A percentile compares a stretch with the other conserved stretches of the same genome.
Evolutionary conservation across 2,329 filamentous ascomycete species (phyloP).

Genomic region (Fonsecaea nubica): DNA sequence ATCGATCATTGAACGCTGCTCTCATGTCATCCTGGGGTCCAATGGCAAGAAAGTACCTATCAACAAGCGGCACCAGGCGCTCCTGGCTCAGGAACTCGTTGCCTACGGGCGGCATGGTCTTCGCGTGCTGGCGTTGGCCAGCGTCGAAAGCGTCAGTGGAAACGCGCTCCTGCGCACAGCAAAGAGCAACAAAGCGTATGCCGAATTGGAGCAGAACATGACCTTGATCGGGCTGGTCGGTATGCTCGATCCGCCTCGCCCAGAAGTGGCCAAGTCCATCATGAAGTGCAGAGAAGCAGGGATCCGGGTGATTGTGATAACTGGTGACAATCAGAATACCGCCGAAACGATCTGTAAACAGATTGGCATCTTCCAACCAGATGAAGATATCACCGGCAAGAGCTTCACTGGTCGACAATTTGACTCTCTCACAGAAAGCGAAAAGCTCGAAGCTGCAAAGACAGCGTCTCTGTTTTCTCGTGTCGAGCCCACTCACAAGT

Average conservation of each 20-base stretch:
- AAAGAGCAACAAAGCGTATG: slow-evolving; percentile 82
- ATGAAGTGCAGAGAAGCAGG: slow-evolving; percentile 88
- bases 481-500: slow-evolving; percentile 95
- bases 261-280: slow-evolving; percentile 86
- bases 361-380: slow-evolving; percentile 86
- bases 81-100: slow-evolving; percentile 79
- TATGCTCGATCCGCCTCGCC: slow-evolving; percentile 95
- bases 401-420: slow-evolving; percentile 96
- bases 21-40: slow-evolving; percentile 76
- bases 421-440: slow-evolving; percentile 76
- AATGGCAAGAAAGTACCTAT: slow-evolving; percentile 79
- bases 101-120: slow-evolving; percentile 92
- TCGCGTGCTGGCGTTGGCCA: slow-evolving; percentile 91
- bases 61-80: slow-evolving; percentile 69
- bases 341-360: slow-evolving; percentile 97
- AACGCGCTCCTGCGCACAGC: slow-evolving; percentile 75
- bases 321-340: slow-evolving; percentile 96
- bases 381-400: slow-evolving; percentile 86
- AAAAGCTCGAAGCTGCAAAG: slow-evolving; percentile 84
- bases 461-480: slow-evolving; percentile 91
- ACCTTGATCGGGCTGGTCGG: slow-evolving; percentile 91
- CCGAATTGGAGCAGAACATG: slow-evolving; percentile 88
- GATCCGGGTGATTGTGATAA: slow-evolving; percentile 97
- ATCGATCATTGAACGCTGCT: slow-evolving; percentile 90
- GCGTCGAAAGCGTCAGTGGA: slow-evolving; percentile 74